phyloP scores from a whole-genome alignment of 202 grass and related monocot species.

The Alloteropsis angusta region DNA sequence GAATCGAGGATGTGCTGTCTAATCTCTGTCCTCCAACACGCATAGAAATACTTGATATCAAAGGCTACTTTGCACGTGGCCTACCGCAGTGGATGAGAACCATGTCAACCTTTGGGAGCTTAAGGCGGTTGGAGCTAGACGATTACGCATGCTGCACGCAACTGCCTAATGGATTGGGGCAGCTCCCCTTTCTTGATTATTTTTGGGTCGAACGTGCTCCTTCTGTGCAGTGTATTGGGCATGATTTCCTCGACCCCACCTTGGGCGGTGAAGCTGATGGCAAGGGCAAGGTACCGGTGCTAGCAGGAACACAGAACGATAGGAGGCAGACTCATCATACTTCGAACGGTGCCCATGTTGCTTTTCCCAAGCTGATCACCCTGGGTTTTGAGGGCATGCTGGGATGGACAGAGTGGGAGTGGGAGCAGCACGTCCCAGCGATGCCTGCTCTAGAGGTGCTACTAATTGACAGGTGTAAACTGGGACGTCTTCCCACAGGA shows the following conservation, averaged over 20 bases:
- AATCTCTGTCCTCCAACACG: conserved; percentile 12
- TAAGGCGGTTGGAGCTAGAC: background rate
- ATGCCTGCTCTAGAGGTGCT: background rate
- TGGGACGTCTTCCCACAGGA: background rate
- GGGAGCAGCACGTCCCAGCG: background rate
- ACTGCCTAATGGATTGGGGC: background rate
- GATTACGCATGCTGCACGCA: background rate
- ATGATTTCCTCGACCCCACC: background rate
- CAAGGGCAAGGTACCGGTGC: background rate
- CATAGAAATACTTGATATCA: background rate
- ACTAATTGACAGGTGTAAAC: rapidly evolving
- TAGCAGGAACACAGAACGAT: background rate
- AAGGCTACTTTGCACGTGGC: background rate
- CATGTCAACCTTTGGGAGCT: background rate
- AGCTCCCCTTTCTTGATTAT: background rate
- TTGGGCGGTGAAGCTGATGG: background rate
- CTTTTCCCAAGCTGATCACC: background rate
- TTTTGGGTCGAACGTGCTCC: background rate
- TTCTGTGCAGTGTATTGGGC: background rate
- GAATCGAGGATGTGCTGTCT: background rate
- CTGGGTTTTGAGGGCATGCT: background rate
- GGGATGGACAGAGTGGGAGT: conserved; percentile 8
- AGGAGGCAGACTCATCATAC: background rate
- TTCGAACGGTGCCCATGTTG: background rate
- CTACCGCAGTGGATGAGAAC: conserved; percentile 1